These are phyloP conservation scores for Elymus sibiricus DNA, from an alignment of 176 grass and related monocot genomes.

Conservation along the genomic window DNA sequence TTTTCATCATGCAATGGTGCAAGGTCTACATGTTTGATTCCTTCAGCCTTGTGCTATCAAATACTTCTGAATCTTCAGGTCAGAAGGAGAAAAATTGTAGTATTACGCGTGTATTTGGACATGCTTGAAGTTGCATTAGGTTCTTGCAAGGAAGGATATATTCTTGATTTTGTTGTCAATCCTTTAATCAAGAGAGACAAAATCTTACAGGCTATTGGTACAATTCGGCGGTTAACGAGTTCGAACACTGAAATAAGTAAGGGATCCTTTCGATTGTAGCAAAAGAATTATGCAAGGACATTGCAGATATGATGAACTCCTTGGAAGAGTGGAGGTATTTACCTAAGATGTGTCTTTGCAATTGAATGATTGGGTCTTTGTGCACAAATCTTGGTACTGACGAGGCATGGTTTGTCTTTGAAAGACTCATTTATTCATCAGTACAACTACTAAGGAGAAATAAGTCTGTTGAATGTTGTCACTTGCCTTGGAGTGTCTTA, in stretches of 20 bases:
- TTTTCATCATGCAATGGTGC: constrained; percentile 38
- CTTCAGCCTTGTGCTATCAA: constrained; percentile 54
- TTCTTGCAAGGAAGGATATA: constrained; percentile 38
- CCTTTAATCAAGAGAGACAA: constrained; percentile 37
- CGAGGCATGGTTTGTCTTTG: constrained; percentile 61
- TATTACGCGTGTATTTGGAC: constrained; percentile 72
- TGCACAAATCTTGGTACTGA: constrained; percentile 61
- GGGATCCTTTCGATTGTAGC: constrained; percentile 47
- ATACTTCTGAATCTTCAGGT: constrained; percentile 57
- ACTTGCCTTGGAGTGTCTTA: too few relatives aligned
- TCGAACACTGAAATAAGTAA: constrained; percentile 42
- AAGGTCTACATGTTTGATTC: constrained; percentile 41
- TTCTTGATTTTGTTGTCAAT: constrained; percentile 62
- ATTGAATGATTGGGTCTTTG: constrained; percentile 63
- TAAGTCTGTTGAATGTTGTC: too few relatives aligned
- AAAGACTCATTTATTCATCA: constrained; percentile 24
- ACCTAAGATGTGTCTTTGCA: constrained; percentile 64
- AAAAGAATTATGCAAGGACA: constrained; percentile 67
- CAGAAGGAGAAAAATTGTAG: constrained; percentile 41
- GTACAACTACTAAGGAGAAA: too few relatives aligned
- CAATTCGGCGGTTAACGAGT: constrained; percentile 51
- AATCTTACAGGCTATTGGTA: constrained; percentile 45
- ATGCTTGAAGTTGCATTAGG: constrained; percentile 72
- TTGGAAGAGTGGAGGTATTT: constrained; percentile 65
- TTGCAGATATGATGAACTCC: constrained; percentile 74